Conservation (phyloP, 257 asterid species). For the Leptodermis oblonga region DNA sequence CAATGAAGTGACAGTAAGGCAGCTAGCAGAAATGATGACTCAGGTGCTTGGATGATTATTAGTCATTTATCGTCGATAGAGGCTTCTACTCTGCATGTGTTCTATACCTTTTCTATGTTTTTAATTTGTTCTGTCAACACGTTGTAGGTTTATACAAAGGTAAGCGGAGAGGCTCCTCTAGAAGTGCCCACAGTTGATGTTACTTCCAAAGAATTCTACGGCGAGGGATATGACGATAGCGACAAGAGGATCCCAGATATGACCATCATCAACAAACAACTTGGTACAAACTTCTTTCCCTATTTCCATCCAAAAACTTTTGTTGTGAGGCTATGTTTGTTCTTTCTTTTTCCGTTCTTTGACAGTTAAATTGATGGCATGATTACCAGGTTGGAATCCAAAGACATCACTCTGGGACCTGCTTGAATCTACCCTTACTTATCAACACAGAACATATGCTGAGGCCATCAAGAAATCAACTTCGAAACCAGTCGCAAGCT, state of each 20-base stretch:
- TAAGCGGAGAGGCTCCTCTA: slow-evolving; percentile 68
- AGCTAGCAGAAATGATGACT: slow-evolving; percentile 99
- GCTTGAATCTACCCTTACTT: slow-evolving; percentile 72
- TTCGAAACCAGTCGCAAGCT: slow-evolving; percentile 52
- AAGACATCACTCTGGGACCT: slow-evolving; percentile 67
- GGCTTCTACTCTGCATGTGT: not conserved
- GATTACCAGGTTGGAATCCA: slow-evolving; percentile 57
- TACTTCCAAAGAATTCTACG: slow-evolving; percentile 89
- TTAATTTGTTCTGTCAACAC: slow-evolving; percentile 9
- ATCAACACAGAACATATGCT: slow-evolving; percentile 70
- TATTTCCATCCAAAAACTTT: not conserved
- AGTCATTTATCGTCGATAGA: not conserved
- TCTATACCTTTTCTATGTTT: not conserved
- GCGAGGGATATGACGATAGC: slow-evolving; percentile 95
- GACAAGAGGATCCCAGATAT: slow-evolving; percentile 96
- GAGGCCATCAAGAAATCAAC: slow-evolving; percentile 68
- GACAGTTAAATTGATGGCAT: not conserved
- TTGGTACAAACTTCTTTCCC: slow-evolving; percentile 44
- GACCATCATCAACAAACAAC: slow-evolving; percentile 88
- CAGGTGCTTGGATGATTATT: slow-evolving; percentile 39
- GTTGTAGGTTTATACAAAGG: slow-evolving; percentile 70
- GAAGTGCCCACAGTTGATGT: slow-evolving; percentile 71
- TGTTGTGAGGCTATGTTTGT: not conserved
- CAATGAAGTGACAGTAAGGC: slow-evolving; percentile 92
- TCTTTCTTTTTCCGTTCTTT: no score